phyloP scores from a whole-genome alignment of 2,329 filamentous ascomycete genomes.

The Trichoderma pleuroti region DNA sequence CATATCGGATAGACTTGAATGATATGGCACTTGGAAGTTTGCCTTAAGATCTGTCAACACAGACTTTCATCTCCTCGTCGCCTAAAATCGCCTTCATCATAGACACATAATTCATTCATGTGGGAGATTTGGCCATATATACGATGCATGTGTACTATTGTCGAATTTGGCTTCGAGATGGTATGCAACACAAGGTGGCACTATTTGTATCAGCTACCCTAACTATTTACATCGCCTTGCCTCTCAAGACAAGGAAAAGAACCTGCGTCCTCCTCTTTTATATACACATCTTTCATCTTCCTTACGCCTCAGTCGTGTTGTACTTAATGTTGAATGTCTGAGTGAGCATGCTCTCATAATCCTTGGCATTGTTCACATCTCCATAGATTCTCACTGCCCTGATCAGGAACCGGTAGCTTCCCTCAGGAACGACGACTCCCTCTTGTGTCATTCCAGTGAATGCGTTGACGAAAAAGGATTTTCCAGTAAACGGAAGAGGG shows the following conservation, averaged over 20 bases:
- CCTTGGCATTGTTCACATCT: background rate
- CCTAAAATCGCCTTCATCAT: background rate
- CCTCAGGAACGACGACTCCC: background rate
- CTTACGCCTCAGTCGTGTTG: background rate
- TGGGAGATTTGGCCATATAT: background rate
- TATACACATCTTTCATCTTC: background rate
- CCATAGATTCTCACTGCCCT: background rate
- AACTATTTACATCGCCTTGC: background rate
- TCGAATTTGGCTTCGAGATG: no score
- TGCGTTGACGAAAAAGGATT: background rate
- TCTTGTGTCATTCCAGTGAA: constrained; percentile 7
- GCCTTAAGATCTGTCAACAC: accelerated
- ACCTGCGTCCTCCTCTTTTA: no score
- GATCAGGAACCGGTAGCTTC: background rate
- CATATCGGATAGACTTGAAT: constrained; percentile 30
- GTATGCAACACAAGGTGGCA: background rate
- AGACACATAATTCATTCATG: background rate
- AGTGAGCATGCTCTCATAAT: background rate
- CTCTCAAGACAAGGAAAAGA: background rate
- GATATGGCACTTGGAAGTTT: accelerated
- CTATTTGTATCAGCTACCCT: background rate
- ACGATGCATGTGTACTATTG: no score
- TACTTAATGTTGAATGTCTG: constrained; percentile 1
- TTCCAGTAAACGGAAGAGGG: background rate
- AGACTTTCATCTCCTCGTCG: background rate